Base-by-base conservation (phyloP, 371 early-diverging fungal species). In the Batrachochytrium dendrobatidis region DNA sequence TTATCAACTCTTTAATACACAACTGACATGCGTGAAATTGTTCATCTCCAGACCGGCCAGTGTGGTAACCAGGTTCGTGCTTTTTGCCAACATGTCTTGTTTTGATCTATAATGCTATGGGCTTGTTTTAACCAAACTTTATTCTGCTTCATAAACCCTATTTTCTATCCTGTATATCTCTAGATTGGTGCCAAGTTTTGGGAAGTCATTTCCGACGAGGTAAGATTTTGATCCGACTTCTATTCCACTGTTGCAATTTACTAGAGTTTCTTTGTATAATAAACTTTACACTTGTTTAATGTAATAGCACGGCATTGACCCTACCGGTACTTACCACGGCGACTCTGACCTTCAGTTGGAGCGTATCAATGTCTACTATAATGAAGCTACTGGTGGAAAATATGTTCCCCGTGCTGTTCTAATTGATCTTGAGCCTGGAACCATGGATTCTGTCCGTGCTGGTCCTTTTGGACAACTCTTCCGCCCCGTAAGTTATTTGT, bases 1-100 rank as follows among this genome's bases (percentile, higher is more conserved):
- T n/a, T n/a, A n/a, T n/a, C n/a, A n/a, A n/a, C n/a, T n/a, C n/a
- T n/a, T n/a, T n/a, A n/a, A n/a, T n/a, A n/a, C n/a, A n/a, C n/a
- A n/a, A n/a, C n/a, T n/a, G 48, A 91, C 65, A 98, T 99, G 99
- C 87, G 99, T 82, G 99, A 99, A 86, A 97, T 99, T 72, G 93
- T 99, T 71, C 98, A 98, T 82, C 83, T 99, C 69, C 99, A 99
- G 83, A 93, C 95, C 70, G 99, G 97, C 69, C 95, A 94, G 71
- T 70, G 71, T 55, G 71, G 74, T 66, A 74, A 74, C 69, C 48
- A 46, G 48, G 48, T 46, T 8, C 48, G 48, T 46, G 34, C n/a
- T n/a, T n/a, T n/a, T n/a, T n/a, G n/a, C n/a, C n/a, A n/a, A n/a
- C n/a, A n/a, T n/a, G n/a, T n/a, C n/a, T n/a, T n/a, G n/a, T n/a